Evolutionary conservation across 2,329 filamentous ascomycete species (phyloP).

Genomic region (Colletotrichum caudatum): DNA sequence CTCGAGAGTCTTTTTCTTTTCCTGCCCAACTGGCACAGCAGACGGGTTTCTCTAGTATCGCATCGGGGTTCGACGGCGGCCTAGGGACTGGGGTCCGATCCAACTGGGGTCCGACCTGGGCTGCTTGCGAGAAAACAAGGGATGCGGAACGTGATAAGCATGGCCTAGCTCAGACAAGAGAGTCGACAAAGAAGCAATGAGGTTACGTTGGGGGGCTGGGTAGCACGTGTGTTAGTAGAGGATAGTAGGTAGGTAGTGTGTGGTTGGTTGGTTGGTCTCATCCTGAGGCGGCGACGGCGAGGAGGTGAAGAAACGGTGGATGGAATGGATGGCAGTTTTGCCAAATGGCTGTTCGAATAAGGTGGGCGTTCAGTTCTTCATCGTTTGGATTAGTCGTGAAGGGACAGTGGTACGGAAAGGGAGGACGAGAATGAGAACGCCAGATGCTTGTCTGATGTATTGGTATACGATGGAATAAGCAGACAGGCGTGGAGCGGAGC

Average conservation of each 20-base stretch:
- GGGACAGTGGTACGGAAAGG: not conserved
- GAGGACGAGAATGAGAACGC: not conserved
- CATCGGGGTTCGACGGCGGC: conserved; percentile 1
- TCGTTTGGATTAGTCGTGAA: not conserved
- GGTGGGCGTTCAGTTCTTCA: conserved; percentile 7
- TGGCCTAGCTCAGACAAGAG: not conserved
- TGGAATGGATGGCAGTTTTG: not conserved
- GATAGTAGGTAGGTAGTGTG: not conserved
- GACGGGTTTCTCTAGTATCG: not conserved
- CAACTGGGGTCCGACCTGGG: conserved; percentile 16
- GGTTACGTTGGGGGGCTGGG: not conserved
- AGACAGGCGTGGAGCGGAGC: not conserved
- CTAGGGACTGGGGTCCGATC: conserved; percentile 10
- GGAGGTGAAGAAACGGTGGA: not conserved
- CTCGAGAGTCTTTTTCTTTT: conserved; percentile 4
- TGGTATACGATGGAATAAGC: not conserved
- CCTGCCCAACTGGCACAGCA: not conserved
- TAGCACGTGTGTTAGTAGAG: not conserved
- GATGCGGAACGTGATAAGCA: not conserved
- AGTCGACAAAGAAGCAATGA: conserved; percentile 33
- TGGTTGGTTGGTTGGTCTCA: not conserved
- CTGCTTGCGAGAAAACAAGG: conserved; percentile 24
- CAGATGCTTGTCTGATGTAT: not conserved
- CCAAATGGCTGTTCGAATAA: not conserved
- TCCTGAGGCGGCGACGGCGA: not conserved